These are phyloP conservation scores for Neurospora terricola DNA, from an alignment of 495 filamentous ascomycete genomes.

Conservation along the genomic window DNA sequence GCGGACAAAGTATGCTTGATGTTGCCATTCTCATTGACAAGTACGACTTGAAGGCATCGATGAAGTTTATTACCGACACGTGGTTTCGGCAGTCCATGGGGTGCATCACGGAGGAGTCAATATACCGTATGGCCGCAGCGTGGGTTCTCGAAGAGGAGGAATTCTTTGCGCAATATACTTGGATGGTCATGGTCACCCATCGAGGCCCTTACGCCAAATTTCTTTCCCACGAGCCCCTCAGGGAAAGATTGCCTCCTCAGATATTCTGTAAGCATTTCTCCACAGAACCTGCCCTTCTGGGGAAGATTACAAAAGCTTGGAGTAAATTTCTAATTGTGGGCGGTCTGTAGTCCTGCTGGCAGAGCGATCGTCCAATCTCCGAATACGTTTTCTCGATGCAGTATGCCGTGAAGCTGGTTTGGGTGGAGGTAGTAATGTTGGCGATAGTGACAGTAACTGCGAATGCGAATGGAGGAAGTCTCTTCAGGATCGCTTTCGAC, in stretches of 20 bases:
- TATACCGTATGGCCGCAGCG: neutral
- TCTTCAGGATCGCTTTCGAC: no score
- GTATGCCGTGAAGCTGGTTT: neutral
- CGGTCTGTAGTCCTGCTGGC: neutral
- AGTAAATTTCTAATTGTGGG: no score
- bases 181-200: neutral
- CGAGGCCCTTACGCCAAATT: neutral
- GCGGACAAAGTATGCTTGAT: neutral
- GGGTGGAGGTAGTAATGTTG: no score
- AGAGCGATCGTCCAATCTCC: neutral
- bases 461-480: neutral
- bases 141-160: neutral
- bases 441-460: neutral
- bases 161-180: neutral
- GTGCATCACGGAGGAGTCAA: no score
- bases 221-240: neutral
- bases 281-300: no score
- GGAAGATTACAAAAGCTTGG: no score
- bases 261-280: neutral
- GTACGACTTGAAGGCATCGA: neutral
- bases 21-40: neutral
- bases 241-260: neutral
- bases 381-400: neutral
- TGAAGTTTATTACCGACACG: neutral
- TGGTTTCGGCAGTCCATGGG: neutral